phyloP scores from a whole-genome alignment of 352 stramenopile genomes.

The Pythium vanterpoolii region DNA sequence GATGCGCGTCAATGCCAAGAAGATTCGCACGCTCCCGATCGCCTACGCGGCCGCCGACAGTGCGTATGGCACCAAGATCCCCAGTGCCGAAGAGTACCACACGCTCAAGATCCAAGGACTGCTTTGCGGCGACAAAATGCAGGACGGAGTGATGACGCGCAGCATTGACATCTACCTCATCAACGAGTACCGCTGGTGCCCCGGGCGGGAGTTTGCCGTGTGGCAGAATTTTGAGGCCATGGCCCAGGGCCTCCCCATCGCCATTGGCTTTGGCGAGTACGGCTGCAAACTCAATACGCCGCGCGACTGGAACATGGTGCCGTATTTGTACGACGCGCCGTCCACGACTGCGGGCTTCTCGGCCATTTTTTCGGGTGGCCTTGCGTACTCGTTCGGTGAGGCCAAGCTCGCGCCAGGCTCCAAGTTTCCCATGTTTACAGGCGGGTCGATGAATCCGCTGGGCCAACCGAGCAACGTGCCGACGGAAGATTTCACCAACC shows the following conservation, averaged over 20 bases:
- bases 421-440: slow-evolving; percentile 82
- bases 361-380: slow-evolving; percentile 72
- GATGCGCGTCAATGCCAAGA: slow-evolving; percentile 86
- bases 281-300: slow-evolving; percentile 65
- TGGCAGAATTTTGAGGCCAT: slow-evolving; percentile 79
- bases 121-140: slow-evolving; percentile 84
- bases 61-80: slow-evolving; percentile 54
- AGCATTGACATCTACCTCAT: slow-evolving; percentile 89
- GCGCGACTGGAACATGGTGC: slow-evolving; percentile 77
- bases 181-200: slow-evolving; percentile 88
- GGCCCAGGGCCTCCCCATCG: slow-evolving; percentile 78
- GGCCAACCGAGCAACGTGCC: slow-evolving; percentile 57
- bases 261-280: slow-evolving; percentile 84
- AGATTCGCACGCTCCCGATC: slow-evolving; percentile 73
- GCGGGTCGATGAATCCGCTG: slow-evolving; percentile 62
- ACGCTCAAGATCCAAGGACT: slow-evolving; percentile 82
- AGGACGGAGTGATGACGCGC: slow-evolving; percentile 68
- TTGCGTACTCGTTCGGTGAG: slow-evolving; percentile 87
- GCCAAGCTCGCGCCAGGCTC: slow-evolving; percentile 70
- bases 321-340: slow-evolving; percentile 76
- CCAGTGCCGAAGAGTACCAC: slow-evolving; percentile 80
- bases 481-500: slow-evolving; percentile 67
- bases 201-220: slow-evolving; percentile 66
- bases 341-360: slow-evolving; percentile 66
- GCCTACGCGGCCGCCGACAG: slow-evolving; percentile 82